Base-by-base conservation (phyloP, 148 eudicot species). In the Selenicereus undatus region DNA sequence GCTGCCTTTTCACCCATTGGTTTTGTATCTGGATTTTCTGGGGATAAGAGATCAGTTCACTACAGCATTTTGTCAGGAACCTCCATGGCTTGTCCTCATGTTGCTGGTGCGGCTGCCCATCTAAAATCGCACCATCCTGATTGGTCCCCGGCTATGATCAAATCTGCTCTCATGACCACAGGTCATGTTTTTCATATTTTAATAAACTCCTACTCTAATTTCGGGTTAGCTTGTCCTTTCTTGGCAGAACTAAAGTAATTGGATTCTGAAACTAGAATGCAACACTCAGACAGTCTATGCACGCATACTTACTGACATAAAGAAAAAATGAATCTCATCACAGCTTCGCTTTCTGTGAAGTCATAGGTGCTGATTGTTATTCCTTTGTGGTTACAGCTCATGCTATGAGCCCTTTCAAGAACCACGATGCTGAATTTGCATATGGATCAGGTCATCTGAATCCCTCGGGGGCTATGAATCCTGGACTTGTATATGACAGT, bases 81-180 rank as follows among this genome's bases (percentile, higher is more conserved):
- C 27, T 88, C 93, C 11, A 86, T 90, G 89, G 36, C 93, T 75
- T 87, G 89, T 70, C 93, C 93, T 22, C 93, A 90, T 66, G 91
- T 72, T 43, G 76, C 91, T 14, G 91, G 88, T 18, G 90, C 84
- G 7, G 91, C 89, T 35, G 91, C 88, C 42, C 85, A 86, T 72
- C 79, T 90, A 0, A 90, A 87, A 54, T 71, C 86, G 5, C 43
- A 81, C 17, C 90, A 87, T 80, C 93, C 93, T 10, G 60, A 76
- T 5, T 90, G 93, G 93, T 88, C 91, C 71, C 87, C 91, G 70
- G 78, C 93, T 0, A 88, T 90, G 0, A 86, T 90, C 73, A 88
- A 86, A 84, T 90, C 92, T 35, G 86, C 93, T 74, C 84, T 88
- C 48, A 88, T 90, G 88, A 90, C 93, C 35, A 88, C 93, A 4